phyloP scores from a whole-genome alignment of 2,329 filamentous ascomycete species.

The Clonostachys solani region DNA sequence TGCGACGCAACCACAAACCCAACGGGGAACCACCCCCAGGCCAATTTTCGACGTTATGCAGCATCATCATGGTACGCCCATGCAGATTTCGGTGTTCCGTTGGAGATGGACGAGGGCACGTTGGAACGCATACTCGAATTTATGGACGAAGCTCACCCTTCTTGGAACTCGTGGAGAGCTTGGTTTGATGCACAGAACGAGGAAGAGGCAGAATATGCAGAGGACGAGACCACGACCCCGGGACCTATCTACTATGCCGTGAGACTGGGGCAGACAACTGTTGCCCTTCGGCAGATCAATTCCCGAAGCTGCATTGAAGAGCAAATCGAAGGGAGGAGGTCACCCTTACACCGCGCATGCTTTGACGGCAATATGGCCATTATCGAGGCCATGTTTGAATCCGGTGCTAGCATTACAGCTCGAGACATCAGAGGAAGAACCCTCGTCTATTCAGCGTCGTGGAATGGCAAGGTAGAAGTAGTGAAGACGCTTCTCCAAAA shows the following conservation, averaged over 20 bases:
- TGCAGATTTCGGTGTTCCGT: no score
- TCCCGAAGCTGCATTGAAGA: background rate
- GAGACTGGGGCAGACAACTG: background rate
- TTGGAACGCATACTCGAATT: background rate
- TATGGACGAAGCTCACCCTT: background rate
- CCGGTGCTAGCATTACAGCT: no score
- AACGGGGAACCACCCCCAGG: background rate
- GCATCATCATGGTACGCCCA: background rate
- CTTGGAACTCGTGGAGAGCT: background rate
- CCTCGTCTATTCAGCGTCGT: no score
- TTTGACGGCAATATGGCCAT: background rate
- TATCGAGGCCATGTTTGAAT: background rate
- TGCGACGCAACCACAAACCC: background rate
- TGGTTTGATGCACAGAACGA: background rate
- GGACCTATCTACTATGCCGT: background rate
- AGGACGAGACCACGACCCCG: background rate
- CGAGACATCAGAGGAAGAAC: no score
- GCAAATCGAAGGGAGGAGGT: background rate
- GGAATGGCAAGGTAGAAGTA: no score
- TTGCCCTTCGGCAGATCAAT: background rate
- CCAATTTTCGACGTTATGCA: background rate
- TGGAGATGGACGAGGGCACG: background rate
- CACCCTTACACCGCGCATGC: background rate
- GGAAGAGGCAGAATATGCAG: background rate
- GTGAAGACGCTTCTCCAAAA: no score